Percentiles rank a stretch among this genome's conserved stretches.
Conservation (phyloP, 768 basidiomycete species). For the Termitomyces sp. region DNA sequence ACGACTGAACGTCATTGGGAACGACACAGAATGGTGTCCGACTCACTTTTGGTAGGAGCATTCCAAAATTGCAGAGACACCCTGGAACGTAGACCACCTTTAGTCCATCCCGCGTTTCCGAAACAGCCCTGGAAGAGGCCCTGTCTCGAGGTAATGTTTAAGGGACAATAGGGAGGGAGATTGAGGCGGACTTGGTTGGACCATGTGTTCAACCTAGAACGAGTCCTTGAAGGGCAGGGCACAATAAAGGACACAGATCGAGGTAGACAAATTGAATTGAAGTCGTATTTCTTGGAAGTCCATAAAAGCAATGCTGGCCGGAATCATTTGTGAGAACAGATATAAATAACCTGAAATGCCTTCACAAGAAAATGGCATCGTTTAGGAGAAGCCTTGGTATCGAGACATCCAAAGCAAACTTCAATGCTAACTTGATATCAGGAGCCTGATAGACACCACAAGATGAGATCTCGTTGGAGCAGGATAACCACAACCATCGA, state of each 20-base stretch:
- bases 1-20: not conserved
- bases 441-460: not conserved
- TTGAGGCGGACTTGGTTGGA: not conserved
- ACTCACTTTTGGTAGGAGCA: not conserved
- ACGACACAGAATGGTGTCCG: not conserved
- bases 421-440: not conserved
- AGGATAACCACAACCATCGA: not conserved
- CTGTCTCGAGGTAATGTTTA: not conserved
- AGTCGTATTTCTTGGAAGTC: not conserved
- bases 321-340: not conserved
- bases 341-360: not conserved
- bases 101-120: not conserved
- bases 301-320: not conserved
- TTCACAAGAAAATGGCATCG: not conserved
- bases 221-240: not conserved
- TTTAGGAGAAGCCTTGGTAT: not conserved
- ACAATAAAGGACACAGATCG: not conserved
- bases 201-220: not conserved
- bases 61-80: not conserved
- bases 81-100: not conserved
- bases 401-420: not conserved
- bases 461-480: not conserved
- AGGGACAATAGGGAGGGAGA: too few relatives aligned
- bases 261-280: not conserved
- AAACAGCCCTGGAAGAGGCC: not conserved